A percentile compares a stretch with the other conserved stretches of the same genome.
phyloP scores from a whole-genome alignment of 441 rosid species.

The Sinapis alba region DNA sequence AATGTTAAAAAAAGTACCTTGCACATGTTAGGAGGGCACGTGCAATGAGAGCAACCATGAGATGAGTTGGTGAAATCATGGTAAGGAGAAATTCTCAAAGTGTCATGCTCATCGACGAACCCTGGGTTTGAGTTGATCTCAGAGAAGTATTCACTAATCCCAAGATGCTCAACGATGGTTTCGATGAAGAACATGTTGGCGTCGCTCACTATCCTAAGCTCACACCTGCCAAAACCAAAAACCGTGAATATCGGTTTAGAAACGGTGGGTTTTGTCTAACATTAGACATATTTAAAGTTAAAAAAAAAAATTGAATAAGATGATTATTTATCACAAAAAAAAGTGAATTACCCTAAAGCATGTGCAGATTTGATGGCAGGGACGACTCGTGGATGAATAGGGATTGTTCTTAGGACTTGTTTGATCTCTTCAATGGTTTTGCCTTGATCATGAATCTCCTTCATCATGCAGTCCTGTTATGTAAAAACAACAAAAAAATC shows the following conservation, averaged over 20 bases:
- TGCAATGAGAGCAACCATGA: constrained; percentile 61
- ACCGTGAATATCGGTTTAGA: neutral
- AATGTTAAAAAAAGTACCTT: constrained; percentile 38
- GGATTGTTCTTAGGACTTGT: constrained; percentile 42
- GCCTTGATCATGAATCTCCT: constrained; percentile 49
- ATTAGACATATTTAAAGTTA: neutral
- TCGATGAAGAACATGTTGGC: constrained; percentile 86
- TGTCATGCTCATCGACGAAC: constrained; percentile 56
- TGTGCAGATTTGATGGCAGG: constrained; percentile 63
- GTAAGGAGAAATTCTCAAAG: constrained; percentile 58
- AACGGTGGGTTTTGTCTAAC: constrained; percentile 11
- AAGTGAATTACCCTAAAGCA: constrained; percentile 50
- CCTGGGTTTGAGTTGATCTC: constrained; percentile 76
- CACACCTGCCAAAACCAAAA: constrained; percentile 54
- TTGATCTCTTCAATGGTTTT: constrained; percentile 48
- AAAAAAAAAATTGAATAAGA: neutral
- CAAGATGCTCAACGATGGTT: constrained; percentile 68
- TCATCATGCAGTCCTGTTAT: constrained; percentile 53
- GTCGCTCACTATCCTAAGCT: constrained; percentile 79
- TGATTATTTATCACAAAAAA: neutral
- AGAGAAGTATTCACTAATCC: constrained; percentile 58
- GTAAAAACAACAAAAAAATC: neutral
- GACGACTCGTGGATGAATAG: constrained; percentile 60
- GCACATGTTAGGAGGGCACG: constrained; percentile 60
- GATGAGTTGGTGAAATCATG: constrained; percentile 57